Percentiles rank a stretch among this genome's conserved stretches.
Evolutionary conservation across 768 basidiomycete species (phyloP).

Genomic region (Russula lepida): DNA sequence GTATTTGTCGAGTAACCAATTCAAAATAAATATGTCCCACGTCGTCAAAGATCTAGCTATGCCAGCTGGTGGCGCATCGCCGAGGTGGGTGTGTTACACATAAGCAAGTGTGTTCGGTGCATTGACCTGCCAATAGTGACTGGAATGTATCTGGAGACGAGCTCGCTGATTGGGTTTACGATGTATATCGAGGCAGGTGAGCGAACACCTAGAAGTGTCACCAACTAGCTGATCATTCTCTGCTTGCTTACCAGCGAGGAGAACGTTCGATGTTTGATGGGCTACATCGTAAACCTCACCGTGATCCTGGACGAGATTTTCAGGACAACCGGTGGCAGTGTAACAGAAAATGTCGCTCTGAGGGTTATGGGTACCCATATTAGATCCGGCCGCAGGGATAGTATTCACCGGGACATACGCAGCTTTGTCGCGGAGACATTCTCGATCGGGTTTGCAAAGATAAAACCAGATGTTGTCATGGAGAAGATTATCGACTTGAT

Average conservation of each 20-base stretch:
- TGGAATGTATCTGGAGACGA: background rate
- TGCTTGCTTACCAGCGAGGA: background rate
- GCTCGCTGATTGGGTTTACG: background rate
- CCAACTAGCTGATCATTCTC: background rate
- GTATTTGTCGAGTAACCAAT: background rate
- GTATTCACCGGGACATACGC: background rate
- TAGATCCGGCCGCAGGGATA: background rate
- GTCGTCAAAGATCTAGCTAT: background rate
- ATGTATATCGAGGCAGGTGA: background rate
- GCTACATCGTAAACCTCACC: background rate
- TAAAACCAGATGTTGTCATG: background rate
- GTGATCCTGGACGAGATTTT: background rate
- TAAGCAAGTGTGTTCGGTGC: background rate
- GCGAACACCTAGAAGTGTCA: background rate
- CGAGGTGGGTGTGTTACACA: background rate
- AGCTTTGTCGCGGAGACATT: background rate
- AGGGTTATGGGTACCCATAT: background rate
- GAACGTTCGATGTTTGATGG: background rate
- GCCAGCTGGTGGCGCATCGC: too few species aligned
- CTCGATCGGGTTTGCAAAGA: background rate
- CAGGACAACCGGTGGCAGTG: background rate
- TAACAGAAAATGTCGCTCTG: too few species aligned
- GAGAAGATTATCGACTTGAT: background rate
- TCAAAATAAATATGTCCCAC: constrained; percentile 3
- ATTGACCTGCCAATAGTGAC: background rate